A percentile compares a stretch with the other conserved stretches of the same genome.
phyloP scores from a whole-genome alignment of 2,329 filamentous ascomycete genomes.

The Venturia carpophila region DNA sequence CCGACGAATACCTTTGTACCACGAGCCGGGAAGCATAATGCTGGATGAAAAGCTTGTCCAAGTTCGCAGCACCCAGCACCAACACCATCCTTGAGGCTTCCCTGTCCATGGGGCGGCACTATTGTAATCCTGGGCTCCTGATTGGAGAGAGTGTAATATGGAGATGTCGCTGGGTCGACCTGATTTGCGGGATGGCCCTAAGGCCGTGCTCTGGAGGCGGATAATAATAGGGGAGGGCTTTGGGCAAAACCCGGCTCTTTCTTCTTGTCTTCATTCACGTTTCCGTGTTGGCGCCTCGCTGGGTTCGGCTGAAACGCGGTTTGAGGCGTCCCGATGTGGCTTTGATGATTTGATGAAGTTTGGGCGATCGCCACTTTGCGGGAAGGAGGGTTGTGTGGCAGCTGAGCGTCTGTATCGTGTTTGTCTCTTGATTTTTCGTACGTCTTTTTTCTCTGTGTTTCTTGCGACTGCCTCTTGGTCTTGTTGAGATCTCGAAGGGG shows the following conservation, averaged over 20 bases:
- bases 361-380: background rate
- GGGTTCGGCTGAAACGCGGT: constrained; percentile 5
- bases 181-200: background rate
- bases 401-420: background rate
- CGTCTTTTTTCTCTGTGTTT: background rate
- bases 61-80: background rate
- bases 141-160: background rate
- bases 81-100: background rate
- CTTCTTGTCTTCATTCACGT: background rate
- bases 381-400: background rate
- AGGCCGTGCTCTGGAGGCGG: background rate
- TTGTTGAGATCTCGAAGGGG: background rate
- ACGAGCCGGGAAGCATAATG: background rate
- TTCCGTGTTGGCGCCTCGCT: background rate
- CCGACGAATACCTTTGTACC: background rate
- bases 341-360: background rate
- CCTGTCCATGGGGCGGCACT: background rate
- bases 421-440: background rate
- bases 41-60: background rate
- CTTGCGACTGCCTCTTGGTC: background rate
- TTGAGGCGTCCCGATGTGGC: background rate
- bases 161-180: background rate
- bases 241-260: background rate
- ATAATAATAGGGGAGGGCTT: background rate
- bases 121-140: background rate